Conservation (phyloP, 768 basidiomycete species). For the Hypsizygus marmoreus region DNA sequence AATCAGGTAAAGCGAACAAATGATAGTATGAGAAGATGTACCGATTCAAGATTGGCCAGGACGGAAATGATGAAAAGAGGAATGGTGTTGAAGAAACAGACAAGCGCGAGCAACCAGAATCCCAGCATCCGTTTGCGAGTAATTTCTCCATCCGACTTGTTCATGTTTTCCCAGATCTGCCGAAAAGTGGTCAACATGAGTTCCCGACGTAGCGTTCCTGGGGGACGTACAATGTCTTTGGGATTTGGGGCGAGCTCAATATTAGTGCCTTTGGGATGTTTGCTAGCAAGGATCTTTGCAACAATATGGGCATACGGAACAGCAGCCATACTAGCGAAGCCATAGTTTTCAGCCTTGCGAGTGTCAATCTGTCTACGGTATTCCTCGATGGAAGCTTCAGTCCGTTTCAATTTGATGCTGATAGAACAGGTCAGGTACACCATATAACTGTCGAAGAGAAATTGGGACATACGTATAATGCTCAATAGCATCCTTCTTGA, state of each 20-base stretch:
- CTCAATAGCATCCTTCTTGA: constrained; percentile 89
- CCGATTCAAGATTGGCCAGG: constrained; percentile 86
- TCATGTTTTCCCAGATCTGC: constrained; percentile 92
- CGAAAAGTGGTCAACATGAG: neutral
- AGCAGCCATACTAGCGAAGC: constrained; percentile 89
- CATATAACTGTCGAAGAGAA: neutral
- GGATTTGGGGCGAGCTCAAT: constrained; percentile 84
- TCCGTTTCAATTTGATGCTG: constrained; percentile 58
- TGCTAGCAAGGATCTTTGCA: constrained; percentile 66
- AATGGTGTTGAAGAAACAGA: constrained; percentile 95
- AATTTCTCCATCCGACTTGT: constrained; percentile 66
- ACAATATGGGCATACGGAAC: constrained; percentile 88
- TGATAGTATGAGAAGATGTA: constrained; percentile 35
- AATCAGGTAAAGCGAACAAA: constrained; percentile 8
- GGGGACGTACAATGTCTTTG: constrained; percentile 72
- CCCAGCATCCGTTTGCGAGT: constrained; percentile 71
- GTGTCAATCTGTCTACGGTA: constrained; percentile 72
- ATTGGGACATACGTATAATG: constrained; percentile 74
- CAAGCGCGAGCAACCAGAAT: constrained; percentile 71
- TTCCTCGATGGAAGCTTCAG: constrained; percentile 73
- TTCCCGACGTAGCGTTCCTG: neutral
- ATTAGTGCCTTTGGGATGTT: constrained; percentile 71
- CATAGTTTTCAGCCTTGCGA: constrained; percentile 85
- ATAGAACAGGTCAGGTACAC: constrained; percentile 11
- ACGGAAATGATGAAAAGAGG: constrained; percentile 90